A percentile compares a stretch with the other conserved stretches of the same genome.
Evolutionary conservation across 1,284 basidiomycete genomes (phyloP).

Genomic region (Ustilago shanxiensis): DNA sequence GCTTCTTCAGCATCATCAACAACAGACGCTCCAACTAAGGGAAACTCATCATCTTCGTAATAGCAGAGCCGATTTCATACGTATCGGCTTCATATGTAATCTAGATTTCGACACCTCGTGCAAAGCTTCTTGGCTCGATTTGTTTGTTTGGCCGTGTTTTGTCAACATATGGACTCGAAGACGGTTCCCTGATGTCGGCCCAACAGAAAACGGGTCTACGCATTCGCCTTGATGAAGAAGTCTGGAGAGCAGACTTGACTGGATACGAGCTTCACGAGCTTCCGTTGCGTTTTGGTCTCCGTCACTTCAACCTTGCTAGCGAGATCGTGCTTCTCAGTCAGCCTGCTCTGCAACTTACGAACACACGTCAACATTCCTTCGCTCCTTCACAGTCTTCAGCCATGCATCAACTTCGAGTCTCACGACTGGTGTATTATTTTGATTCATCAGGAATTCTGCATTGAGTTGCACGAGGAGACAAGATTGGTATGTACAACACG

Average conservation of each 20-base stretch:
- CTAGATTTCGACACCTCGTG: not conserved
- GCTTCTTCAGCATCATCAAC: not conserved
- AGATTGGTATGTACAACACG: conserved; percentile 21
- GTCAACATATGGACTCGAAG: too few relatives aligned
- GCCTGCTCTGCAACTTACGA: too few relatives aligned
- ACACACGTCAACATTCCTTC: too few relatives aligned
- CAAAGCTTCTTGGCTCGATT: not conserved
- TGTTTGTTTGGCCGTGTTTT: too few relatives aligned
- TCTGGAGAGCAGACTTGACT: too few relatives aligned
- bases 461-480: not conserved
- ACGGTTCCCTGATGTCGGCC: too few relatives aligned
- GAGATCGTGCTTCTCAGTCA: not conserved
- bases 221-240: too few relatives aligned
- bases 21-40: not conserved
- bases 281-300: too few relatives aligned
- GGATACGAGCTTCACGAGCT: too few relatives aligned
- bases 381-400: not conserved
- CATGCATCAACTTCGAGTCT: not conserved
- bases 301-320: not conserved
- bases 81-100: not conserved
- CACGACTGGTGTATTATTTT: too few relatives aligned
- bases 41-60: not conserved
- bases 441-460: not conserved
- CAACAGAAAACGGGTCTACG: too few relatives aligned
- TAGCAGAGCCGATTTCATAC: not conserved